A percentile compares a stretch with the other conserved stretches of the same genome.
Conservation (phyloP, 108 stramenopile genomes). For the Stephanodiscus triporus region DNA sequence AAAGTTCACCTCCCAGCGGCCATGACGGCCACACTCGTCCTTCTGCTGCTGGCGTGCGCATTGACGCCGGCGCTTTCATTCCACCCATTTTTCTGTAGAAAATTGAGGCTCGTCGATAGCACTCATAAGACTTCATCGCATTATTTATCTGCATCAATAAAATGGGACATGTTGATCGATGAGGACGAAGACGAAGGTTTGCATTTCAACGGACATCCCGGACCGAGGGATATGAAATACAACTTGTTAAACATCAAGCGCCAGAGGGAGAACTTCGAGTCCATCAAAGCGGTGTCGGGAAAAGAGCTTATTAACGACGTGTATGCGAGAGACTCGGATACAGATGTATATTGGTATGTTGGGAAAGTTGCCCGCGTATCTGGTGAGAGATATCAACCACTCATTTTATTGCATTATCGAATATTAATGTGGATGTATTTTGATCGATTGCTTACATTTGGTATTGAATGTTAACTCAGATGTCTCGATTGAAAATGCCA, state of each 20-base stretch:
- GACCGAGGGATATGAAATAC: conserved; percentile 80
- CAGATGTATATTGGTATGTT: conserved; percentile 73
- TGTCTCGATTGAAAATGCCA: conserved; percentile 64
- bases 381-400: conserved; percentile 26
- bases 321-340: conserved; percentile 69
- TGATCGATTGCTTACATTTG: neutral
- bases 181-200: conserved; percentile 63
- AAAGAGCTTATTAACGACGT: conserved; percentile 75
- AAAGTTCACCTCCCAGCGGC: too few species aligned
- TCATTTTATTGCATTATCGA: neutral
- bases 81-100: neutral
- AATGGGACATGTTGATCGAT: conserved; percentile 69
- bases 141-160: conserved; percentile 28
- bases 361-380: conserved; percentile 85
- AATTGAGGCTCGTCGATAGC: neutral
- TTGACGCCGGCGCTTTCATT: conserved; percentile 18
- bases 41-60: conserved; percentile 10
- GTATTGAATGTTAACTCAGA: conserved; percentile 27
- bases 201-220: conserved; percentile 43
- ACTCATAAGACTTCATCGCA: neutral
- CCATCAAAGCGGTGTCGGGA: conserved; percentile 69
- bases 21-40: neutral
- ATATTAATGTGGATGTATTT: neutral
- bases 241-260: conserved; percentile 64
- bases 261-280: conserved; percentile 65